A percentile compares a stretch with the other conserved stretches of the same genome.
Conservation (phyloP, 352 stramenopile genomes). For the Phytopythium aichiense region DNA sequence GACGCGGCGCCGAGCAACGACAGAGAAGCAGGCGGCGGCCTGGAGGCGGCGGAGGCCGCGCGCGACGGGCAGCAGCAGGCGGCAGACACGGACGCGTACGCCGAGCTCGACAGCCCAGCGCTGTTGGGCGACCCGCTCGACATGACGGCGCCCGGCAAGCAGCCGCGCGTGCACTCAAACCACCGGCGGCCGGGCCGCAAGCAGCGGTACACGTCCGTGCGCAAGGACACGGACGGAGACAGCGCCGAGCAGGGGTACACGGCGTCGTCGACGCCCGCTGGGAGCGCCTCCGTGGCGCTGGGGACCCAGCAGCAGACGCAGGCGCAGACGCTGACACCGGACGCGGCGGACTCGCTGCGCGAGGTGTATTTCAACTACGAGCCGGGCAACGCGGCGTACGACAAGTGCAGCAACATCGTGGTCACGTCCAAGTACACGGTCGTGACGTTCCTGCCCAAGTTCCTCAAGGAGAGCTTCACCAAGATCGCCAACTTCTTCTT, state of each 20-base stretch:
- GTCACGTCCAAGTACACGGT: conserved; percentile 90
- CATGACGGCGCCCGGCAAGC: background rate
- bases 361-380: conserved; percentile 78
- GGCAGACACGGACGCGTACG: conserved; percentile 20
- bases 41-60: background rate
- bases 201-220: conserved; percentile 8
- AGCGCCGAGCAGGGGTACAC: background rate
- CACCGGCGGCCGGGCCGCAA: conserved; percentile 5
- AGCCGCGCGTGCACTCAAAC: background rate
- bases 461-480: conserved; percentile 83
- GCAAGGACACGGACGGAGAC: conserved; percentile 24
- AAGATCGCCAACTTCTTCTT: conserved; percentile 95
- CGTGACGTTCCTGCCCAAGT: conserved; percentile 86
- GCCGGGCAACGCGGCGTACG: conserved; percentile 55
- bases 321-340: conserved; percentile 10
- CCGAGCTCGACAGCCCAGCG: conserved; percentile 29
- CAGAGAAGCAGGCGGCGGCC: conserved; percentile 12
- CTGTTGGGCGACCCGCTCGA: conserved; percentile 25
- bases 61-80: conserved; percentile 2
- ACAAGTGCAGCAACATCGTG: conserved; percentile 78
- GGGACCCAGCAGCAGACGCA: conserved; percentile 10
- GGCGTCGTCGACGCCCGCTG: background rate
- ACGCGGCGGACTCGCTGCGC: conserved; percentile 18
- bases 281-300: background rate
- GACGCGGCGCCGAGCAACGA: conserved; percentile 15